Conservation (phyloP, 768 basidiomycete species). For the Candolleomyces aberdarensis region DNA sequence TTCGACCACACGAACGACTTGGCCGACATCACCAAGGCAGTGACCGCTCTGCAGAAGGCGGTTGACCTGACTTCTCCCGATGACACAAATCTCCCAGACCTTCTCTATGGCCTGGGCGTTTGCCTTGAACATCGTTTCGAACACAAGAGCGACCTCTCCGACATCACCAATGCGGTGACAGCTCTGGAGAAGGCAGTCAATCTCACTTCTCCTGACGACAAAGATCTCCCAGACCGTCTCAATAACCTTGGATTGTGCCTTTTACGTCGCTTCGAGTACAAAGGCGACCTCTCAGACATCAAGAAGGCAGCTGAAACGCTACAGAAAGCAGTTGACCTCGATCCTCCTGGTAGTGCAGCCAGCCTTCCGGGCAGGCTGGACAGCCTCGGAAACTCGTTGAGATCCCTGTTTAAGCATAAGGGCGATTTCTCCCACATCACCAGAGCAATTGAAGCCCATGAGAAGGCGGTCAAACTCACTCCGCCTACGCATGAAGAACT, state of each 20-base stretch:
- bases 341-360: no score
- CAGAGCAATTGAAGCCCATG: not conserved
- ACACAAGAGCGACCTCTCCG: not conserved
- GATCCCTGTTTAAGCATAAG: not conserved
- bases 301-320: not conserved
- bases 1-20: not conserved
- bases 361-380: not conserved
- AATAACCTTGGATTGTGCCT: not conserved
- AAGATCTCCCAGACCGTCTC: not conserved
- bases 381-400: not conserved
- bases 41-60: not conserved
- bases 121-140: not conserved
- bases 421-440: not conserved
- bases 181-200: not conserved
- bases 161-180: not conserved
- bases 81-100: not conserved
- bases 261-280: not conserved
- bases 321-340: not conserved
- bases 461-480: not conserved
- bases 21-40: not conserved
- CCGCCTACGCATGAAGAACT: not conserved
- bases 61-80: not conserved
- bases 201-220: not conserved
- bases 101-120: constrained; percentile 12
- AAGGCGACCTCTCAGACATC: not conserved